Conservation (phyloP, 768 basidiomycete genomes). For the Termitomyces bulborhizus region DNA sequence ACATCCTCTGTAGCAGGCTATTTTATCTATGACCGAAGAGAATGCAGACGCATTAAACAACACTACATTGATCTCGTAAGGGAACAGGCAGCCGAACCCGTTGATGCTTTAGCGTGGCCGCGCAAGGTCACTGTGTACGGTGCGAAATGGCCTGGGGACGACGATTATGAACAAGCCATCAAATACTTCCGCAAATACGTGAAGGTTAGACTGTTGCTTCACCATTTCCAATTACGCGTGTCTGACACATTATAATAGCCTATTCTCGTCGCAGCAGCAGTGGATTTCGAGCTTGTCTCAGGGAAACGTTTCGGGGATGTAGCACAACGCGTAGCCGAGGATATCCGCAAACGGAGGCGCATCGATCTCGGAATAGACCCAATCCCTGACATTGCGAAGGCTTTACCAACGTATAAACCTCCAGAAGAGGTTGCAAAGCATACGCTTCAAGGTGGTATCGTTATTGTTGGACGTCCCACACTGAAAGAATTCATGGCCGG, state of each 20-base stretch:
- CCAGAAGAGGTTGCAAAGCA: slow-evolving; percentile 46
- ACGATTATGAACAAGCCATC: slow-evolving; percentile 78
- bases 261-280: slow-evolving; percentile 85
- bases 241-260: slow-evolving; percentile 49
- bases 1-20: slow-evolving; percentile 64
- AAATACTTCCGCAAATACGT: slow-evolving; percentile 95
- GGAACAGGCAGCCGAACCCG: slow-evolving; percentile 62
- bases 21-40: slow-evolving; percentile 81
- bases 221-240: slow-evolving; percentile 8
- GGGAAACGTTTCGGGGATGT: slow-evolving; percentile 86
- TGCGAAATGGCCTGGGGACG: slow-evolving; percentile 91
- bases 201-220: slow-evolving; percentile 58
- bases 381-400: slow-evolving; percentile 31
- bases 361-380: slow-evolving; percentile 58
- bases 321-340: slow-evolving; percentile 65
- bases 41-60: slow-evolving; percentile 73
- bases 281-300: slow-evolving; percentile 83
- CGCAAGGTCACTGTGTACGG: slow-evolving; percentile 85
- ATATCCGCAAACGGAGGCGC: slow-evolving; percentile 67
- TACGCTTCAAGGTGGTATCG: slow-evolving; percentile 75
- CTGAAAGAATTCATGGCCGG: slow-evolving; percentile 96
- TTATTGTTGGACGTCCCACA: slow-evolving; percentile 83
- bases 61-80: slow-evolving; percentile 78
- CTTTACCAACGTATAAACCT: slow-evolving; percentile 48
- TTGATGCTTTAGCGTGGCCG: slow-evolving; percentile 58